Percentiles rank a stretch among this genome's conserved stretches.
Evolutionary conservation across 305 asterid genomes (phyloP).

Genomic region (Fraxinus dipetala): DNA sequence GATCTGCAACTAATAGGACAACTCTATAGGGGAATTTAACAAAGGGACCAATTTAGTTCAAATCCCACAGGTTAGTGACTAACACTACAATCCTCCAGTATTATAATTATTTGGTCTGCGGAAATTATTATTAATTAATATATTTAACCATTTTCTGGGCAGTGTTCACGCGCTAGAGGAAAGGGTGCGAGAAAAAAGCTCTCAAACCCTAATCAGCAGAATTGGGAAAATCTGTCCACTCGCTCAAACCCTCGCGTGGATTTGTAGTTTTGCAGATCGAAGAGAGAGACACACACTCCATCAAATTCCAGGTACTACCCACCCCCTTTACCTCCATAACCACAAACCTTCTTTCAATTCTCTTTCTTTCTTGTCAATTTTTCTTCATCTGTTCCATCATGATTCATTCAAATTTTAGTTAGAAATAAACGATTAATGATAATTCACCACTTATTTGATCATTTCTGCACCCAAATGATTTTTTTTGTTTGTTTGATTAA

Average conservation of each 20-base stretch:
- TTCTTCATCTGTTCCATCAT: neutral
- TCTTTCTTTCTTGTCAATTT: neutral
- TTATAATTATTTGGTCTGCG: neutral
- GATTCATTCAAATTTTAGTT: conserved; percentile 12
- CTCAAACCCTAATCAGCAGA: conserved; percentile 52
- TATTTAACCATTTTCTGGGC: neutral
- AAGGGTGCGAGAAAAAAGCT: conserved; percentile 38
- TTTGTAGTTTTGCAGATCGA: conserved; percentile 51
- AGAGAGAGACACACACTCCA: neutral
- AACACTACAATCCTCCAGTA: neutral
- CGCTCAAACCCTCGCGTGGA: conserved; percentile 62
- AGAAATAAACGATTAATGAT: conserved; percentile 7
- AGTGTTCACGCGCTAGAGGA: conserved; percentile 41
- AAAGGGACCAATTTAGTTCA: neutral
- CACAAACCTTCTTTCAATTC: neutral
- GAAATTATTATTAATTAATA: neutral
- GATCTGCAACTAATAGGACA: neutral
- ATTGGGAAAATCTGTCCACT: conserved; percentile 42
- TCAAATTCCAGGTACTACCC: conserved; percentile 36
- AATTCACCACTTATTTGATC: neutral
- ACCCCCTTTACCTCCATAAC: conserved; percentile 26
- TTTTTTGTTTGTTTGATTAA: neutral
- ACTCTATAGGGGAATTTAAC: neutral
- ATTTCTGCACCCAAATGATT: conserved; percentile 6
- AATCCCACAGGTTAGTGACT: neutral